phyloP scores from a whole-genome alignment of 163 green algal genomes.

The Chlamydomonas reinhardtii region DNA sequence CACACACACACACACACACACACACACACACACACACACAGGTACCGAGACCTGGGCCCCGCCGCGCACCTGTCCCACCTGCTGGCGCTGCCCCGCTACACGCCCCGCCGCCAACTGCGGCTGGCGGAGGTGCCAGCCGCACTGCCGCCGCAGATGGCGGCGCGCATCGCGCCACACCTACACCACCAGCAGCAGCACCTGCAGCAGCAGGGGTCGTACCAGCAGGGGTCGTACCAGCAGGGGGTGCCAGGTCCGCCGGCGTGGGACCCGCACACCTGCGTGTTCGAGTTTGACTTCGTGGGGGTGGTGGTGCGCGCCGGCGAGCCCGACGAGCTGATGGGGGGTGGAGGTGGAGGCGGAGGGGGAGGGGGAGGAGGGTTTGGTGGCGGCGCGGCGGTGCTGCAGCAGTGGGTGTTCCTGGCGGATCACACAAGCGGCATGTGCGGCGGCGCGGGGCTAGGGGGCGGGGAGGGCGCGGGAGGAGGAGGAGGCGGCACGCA shows the following conservation, averaged over 20 bases:
- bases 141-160: background rate
- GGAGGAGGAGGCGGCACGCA: background rate
- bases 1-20: too few species aligned
- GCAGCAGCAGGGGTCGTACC: background rate
- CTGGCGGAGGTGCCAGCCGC: conserved; percentile 16
- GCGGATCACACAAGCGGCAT: conserved; percentile 24
- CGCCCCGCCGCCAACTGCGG: conserved; percentile 20
- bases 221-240: background rate
- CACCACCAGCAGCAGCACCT: conserved; percentile 3
- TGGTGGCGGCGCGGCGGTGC: background rate
- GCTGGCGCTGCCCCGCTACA: conserved; percentile 4
- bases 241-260: background rate
- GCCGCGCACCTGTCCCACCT: conserved; percentile 31
- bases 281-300: conserved; percentile 42
- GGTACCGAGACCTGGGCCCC: conserved; percentile 14
- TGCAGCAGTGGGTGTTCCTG: conserved; percentile 51
- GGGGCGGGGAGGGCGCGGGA: background rate
- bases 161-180: background rate
- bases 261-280: background rate
- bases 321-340: background rate
- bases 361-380: background rate
- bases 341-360: background rate
- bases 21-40: background rate
- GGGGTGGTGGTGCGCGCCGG: conserved; percentile 17
- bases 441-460: background rate